phyloP scores from a whole-genome alignment of 176 grass and related monocot species.

The Cocos nucifera region DNA sequence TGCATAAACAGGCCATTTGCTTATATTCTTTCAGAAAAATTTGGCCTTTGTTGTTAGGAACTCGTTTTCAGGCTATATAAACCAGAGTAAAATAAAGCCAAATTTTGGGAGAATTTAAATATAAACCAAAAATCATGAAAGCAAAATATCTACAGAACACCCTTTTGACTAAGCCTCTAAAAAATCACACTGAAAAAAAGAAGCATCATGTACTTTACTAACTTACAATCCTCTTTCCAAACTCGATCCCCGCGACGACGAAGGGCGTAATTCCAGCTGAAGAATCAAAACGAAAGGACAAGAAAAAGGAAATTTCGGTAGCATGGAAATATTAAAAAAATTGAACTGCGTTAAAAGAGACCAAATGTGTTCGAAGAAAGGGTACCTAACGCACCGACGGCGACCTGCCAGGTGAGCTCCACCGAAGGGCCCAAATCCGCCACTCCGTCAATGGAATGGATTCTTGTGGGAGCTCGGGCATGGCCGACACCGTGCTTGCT shows the following conservation, averaged over 20 bases:
- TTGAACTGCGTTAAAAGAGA: not conserved
- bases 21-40: too few species aligned
- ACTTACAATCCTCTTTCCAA: slow-evolving; percentile 86
- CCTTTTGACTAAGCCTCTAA: too few species aligned
- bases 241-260: slow-evolving; percentile 70
- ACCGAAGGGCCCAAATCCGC: slow-evolving; percentile 32
- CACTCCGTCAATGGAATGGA: slow-evolving; percentile 25
- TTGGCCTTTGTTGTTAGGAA: too few species aligned
- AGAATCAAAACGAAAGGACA: not conserved
- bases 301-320: not conserved
- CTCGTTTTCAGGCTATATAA: too few species aligned
- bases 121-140: too few species aligned
- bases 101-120: too few species aligned
- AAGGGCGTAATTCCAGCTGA: slow-evolving; percentile 85
- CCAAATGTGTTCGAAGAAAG: not conserved
- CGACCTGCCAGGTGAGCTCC: slow-evolving; percentile 87
- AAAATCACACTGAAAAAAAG: too few species aligned
- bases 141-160: too few species aligned
- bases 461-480: slow-evolving; percentile 7
- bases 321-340: not conserved
- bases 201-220: not conserved
- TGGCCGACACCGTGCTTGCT: too few species aligned
- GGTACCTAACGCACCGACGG: slow-evolving; percentile 59
- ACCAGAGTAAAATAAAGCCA: too few species aligned
- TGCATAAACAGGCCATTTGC: too few species aligned